Conservation (phyloP, 2,329 filamentous ascomycete genomes). For the Gliomastix tumulicola region DNA sequence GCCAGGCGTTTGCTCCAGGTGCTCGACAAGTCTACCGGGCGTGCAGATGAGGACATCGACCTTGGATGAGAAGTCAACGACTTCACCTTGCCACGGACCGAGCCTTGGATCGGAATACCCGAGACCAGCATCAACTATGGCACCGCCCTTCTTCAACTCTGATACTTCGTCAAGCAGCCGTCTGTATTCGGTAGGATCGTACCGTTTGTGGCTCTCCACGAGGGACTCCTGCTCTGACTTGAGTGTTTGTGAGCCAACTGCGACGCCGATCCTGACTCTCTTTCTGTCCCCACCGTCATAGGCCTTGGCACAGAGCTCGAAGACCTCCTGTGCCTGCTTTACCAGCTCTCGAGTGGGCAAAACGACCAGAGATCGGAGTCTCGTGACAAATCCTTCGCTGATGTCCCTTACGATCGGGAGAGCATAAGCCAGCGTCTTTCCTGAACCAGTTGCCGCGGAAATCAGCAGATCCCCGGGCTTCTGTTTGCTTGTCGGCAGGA, state of each 20-base stretch:
- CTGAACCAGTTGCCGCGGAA: constrained; percentile 89
- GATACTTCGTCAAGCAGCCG: constrained; percentile 15
- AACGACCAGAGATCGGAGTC: constrained; percentile 73
- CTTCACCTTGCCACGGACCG: constrained; percentile 35
- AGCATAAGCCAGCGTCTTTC: constrained; percentile 89
- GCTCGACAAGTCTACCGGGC: constrained; percentile 85
- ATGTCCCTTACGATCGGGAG: constrained; percentile 78
- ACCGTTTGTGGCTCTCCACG: constrained; percentile 41
- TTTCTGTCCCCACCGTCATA: constrained; percentile 51
- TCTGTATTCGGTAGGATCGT: constrained; percentile 53
- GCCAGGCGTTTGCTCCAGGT: constrained; percentile 75
- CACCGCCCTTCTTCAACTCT: constrained; percentile 5
- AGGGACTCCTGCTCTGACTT: constrained; percentile 50
- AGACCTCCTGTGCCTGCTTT: constrained; percentile 73
- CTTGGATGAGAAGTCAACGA: constrained; percentile 60
- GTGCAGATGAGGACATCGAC: constrained; percentile 89
- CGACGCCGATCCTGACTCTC: constrained; percentile 70
- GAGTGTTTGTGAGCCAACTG: constrained; percentile 74
- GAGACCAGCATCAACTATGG: no score
- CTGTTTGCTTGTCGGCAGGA: constrained; percentile 58
- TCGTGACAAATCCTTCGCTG: constrained; percentile 54
- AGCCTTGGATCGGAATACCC: constrained; percentile 21
- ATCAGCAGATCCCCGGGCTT: constrained; percentile 76
- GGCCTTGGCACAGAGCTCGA: constrained; percentile 64
- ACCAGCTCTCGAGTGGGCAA: constrained; percentile 90